Conservation (phyloP, 495 filamentous ascomycete genomes). For the Penicillium taxi region DNA sequence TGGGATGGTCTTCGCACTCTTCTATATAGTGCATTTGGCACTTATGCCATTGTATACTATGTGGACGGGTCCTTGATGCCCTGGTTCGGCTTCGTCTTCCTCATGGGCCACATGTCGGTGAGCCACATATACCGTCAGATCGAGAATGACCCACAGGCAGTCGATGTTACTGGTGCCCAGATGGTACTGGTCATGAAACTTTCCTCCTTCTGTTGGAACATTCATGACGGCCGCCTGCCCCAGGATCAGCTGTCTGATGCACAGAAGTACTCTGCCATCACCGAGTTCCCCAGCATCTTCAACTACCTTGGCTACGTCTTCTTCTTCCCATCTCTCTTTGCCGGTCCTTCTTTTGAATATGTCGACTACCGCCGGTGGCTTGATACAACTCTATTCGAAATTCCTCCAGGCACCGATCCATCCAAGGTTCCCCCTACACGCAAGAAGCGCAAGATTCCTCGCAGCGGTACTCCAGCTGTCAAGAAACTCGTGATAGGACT, state of each 20-base stretch:
- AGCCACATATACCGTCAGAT: conserved; percentile 80
- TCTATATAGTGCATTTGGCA: conserved; percentile 64
- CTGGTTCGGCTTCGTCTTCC: conserved; percentile 87
- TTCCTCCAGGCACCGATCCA: conserved; percentile 69
- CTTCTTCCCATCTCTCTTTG: conserved; percentile 87
- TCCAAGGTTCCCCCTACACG: conserved; percentile 74
- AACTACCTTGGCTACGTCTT: conserved; percentile 86
- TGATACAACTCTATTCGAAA: conserved; percentile 86
- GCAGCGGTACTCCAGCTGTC: conserved; percentile 78
- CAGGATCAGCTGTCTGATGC: conserved; percentile 72
- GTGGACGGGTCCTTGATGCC: conserved; percentile 93
- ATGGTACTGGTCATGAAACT: conserved; percentile 99
- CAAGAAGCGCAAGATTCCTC: conserved; percentile 89
- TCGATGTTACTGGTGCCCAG: conserved; percentile 93
- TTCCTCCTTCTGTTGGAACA: conserved; percentile 95
- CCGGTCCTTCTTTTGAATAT: conserved; percentile 87
- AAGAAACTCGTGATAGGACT: conserved; percentile 66
- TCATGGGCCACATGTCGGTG: conserved; percentile 92
- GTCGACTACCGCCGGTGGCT: conserved; percentile 88
- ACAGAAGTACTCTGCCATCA: conserved; percentile 75
- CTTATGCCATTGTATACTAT: conserved; percentile 78
- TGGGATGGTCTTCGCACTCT: conserved; percentile 82
- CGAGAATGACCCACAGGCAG: conserved; percentile 48
- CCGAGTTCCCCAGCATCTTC: conserved; percentile 60
- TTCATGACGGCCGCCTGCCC: conserved; percentile 78